Evolutionary conservation across 1,284 basidiomycete species (phyloP).

Genomic region (Hypsizygus ulmarius): DNA sequence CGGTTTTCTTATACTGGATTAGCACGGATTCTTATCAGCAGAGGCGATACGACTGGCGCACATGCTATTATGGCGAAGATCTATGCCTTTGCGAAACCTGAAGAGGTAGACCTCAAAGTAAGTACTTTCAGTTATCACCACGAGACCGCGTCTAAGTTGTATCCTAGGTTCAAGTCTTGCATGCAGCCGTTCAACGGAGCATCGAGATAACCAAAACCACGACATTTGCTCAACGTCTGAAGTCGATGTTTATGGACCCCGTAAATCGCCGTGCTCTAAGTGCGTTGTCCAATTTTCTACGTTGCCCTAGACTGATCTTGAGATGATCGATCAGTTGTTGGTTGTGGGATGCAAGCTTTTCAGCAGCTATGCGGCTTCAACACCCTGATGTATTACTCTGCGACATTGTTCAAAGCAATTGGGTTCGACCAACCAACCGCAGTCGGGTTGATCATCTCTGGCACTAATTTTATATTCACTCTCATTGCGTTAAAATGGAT

Average conservation of each 20-base stretch:
- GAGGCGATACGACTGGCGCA: conserved; percentile 49
- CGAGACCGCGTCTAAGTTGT: background rate
- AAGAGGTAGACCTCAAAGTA: conserved; percentile 69
- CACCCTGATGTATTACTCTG: conserved; percentile 74
- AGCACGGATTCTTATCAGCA: conserved; percentile 73
- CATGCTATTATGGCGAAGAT: conserved; percentile 57
- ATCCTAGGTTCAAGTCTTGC: conserved; percentile 53
- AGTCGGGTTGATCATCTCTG: conserved; percentile 74
- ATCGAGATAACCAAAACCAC: conserved; percentile 62
- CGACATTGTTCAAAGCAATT: conserved; percentile 76
- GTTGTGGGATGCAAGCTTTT: conserved; percentile 77
- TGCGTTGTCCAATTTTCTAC: conserved; percentile 34
- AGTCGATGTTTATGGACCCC: conserved; percentile 54
- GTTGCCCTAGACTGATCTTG: background rate
- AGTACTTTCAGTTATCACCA: background rate
- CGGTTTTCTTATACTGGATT: conserved; percentile 2
- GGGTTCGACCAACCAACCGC: conserved; percentile 81
- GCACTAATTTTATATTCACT: conserved; percentile 82
- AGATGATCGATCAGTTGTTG: conserved; percentile 50
- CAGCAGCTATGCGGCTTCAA: conserved; percentile 82
- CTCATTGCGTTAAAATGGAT: conserved; percentile 80
- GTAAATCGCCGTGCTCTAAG: conserved; percentile 70
- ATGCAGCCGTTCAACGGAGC: conserved; percentile 62
- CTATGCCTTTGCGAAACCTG: conserved; percentile 61
- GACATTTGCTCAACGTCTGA: conserved; percentile 55